These are phyloP conservation scores for Eremochloa ophiuroides DNA, from an alignment of 176 grass and related monocot genomes.

Conservation along the genomic window DNA sequence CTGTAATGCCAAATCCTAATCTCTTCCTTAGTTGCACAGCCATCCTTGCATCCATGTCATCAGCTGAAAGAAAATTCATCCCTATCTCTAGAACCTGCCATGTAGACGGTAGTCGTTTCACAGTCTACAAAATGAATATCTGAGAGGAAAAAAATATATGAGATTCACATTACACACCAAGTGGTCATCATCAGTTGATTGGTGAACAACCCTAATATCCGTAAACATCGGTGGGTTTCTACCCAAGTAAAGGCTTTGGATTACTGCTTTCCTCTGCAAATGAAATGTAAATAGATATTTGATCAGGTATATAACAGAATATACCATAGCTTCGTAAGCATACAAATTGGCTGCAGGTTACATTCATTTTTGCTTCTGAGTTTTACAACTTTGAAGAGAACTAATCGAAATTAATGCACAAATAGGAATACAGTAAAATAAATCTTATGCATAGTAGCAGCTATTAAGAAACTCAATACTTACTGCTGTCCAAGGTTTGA, in stretches of 20 bases:
- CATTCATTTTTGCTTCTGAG: neutral
- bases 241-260: constrained; percentile 87
- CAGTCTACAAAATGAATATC: neutral
- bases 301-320: neutral
- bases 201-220: constrained; percentile 75
- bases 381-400: neutral
- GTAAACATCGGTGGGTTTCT: constrained; percentile 88
- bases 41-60: constrained; percentile 89
- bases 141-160: neutral
- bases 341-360: neutral
- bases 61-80: constrained; percentile 89
- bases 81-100: constrained; percentile 88
- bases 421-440: neutral
- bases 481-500: constrained; percentile 98
- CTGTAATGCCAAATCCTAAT: constrained; percentile 90
- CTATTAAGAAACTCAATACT: neutral
- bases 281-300: neutral
- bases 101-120: constrained; percentile 2
- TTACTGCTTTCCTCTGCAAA: constrained; percentile 80
- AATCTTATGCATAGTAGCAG: neutral
- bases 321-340: neutral
- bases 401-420: neutral
- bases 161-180: constrained; percentile 47
- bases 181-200: constrained; percentile 88
- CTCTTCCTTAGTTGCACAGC: constrained; percentile 86